These are phyloP conservation scores for Aspergillus nidulans DNA, from an alignment of 495 filamentous ascomycete genomes.

Conservation along the genomic window DNA sequence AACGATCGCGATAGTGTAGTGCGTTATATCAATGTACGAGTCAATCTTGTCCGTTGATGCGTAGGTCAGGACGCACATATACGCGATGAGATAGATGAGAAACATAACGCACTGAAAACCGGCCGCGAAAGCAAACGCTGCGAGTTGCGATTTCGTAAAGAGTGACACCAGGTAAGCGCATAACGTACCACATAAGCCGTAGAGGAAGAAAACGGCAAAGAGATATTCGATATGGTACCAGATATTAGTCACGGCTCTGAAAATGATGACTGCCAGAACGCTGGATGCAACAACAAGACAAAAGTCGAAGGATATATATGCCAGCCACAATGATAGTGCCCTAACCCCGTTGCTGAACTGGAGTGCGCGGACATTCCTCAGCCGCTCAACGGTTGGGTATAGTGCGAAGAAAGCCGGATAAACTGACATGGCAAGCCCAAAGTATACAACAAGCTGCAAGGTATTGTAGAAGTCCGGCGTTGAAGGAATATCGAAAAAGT, in stretches of 20 bases:
- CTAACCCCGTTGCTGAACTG: conserved; percentile 85
- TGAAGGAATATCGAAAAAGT: conserved; percentile 67
- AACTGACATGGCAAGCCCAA: conserved; percentile 67
- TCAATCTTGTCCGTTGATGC: conserved; percentile 58
- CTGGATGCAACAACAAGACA: conserved; percentile 56
- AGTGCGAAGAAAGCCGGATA: conserved; percentile 83
- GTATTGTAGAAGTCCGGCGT: conserved; percentile 58
- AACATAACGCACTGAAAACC: conserved; percentile 68
- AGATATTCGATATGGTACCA: conserved; percentile 75
- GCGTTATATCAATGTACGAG: conserved; percentile 51
- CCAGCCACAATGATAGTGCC: conserved; percentile 68
- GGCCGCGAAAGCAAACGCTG: conserved; percentile 70
- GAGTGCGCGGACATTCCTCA: conserved; percentile 70
- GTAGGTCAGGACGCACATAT: conserved; percentile 65
- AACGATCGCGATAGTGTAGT: conserved; percentile 64
- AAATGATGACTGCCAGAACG: conserved; percentile 57
- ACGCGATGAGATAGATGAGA: conserved; percentile 72
- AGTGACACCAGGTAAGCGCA: conserved; percentile 71
- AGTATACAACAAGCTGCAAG: conserved; percentile 76
- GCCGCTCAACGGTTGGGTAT: conserved; percentile 76
- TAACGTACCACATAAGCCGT: conserved; percentile 66
- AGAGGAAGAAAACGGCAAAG: conserved; percentile 70
- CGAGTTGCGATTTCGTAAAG: conserved; percentile 62
- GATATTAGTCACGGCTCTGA: conserved; percentile 52
- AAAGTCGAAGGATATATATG: conserved; percentile 77